A percentile compares a stretch with the other conserved stretches of the same genome.
Evolutionary conservation across 768 basidiomycete genomes (phyloP).

Genomic region (Lactifluus volemus): DNA sequence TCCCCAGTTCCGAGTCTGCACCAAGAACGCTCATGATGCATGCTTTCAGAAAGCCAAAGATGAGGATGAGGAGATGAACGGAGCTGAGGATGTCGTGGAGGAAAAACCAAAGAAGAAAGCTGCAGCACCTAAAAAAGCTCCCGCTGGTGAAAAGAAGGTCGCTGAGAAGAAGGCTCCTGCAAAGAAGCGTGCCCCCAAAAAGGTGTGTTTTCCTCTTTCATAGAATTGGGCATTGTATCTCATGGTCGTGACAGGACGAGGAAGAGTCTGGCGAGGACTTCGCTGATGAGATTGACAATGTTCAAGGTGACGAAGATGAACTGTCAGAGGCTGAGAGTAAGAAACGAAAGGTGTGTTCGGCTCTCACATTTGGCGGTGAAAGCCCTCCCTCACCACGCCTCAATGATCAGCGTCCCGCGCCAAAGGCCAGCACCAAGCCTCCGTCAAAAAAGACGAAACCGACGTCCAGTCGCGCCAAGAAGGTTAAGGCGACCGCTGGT

Average conservation of each 20-base stretch:
- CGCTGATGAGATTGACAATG: constrained; percentile 34
- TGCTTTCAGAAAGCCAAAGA: constrained; percentile 38
- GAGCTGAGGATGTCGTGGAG: constrained; percentile 33
- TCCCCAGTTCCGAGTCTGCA: not conserved
- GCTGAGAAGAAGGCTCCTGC: constrained; percentile 40
- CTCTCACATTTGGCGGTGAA: not conserved
- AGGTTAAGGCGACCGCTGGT: not conserved
- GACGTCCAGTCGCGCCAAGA: constrained; percentile 11
- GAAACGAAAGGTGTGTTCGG: constrained; percentile 58
- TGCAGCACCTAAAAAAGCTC: constrained; percentile 23
- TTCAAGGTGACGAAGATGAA: constrained; percentile 42
- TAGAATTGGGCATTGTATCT: not conserved
- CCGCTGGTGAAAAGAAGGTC: constrained; percentile 36
- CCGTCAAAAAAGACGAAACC: constrained; percentile 13
- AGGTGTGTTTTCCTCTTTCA: constrained; percentile 10
- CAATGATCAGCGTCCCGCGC: not conserved
- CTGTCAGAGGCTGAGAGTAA: constrained; percentile 35
- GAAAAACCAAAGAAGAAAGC: constrained; percentile 27
- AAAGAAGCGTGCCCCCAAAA: constrained; percentile 37
- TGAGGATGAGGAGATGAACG: constrained; percentile 40
- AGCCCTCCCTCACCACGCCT: not conserved
- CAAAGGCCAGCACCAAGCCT: constrained; percentile 9
- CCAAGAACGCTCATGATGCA: not conserved
- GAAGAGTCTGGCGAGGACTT: constrained; percentile 43
- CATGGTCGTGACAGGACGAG: constrained; percentile 23